phyloP scores from a whole-genome alignment of 352 stramenopile species.

The Phytophthora syringae region DNA sequence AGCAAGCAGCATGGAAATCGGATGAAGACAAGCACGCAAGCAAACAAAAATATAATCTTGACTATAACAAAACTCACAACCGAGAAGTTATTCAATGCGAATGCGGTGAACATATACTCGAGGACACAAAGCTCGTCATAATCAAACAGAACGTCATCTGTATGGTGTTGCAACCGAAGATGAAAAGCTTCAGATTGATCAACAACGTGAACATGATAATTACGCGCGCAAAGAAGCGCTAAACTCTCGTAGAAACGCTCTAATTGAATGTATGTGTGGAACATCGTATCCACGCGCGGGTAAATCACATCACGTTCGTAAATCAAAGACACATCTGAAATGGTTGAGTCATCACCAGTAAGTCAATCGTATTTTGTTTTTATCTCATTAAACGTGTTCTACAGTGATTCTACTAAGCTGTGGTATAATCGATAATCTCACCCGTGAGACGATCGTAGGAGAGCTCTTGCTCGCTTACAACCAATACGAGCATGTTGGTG shows the following conservation, averaged over 20 bases:
- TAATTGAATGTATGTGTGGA: slow-evolving; percentile 14
- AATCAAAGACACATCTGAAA: slow-evolving; percentile 8
- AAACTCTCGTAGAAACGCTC: slow-evolving; percentile 7
- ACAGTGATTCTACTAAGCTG: too few relatives aligned
- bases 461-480: too few relatives aligned
- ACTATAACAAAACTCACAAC: neutral
- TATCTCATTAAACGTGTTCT: neutral
- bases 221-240: slow-evolving; percentile 6
- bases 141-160: slow-evolving; percentile 20
- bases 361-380: slow-evolving; percentile 17
- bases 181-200: slow-evolving; percentile 10
- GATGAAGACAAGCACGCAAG: neutral
- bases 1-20: slow-evolving; percentile 6
- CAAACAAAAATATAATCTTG: slow-evolving; percentile 5
- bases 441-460: too few relatives aligned
- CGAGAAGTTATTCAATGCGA: slow-evolving; percentile 12
- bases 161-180: slow-evolving; percentile 22
- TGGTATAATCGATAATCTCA: too few relatives aligned
- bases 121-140: slow-evolving; percentile 21
- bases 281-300: neutral
- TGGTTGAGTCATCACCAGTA: slow-evolving; percentile 13
- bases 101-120: slow-evolving; percentile 27
- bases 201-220: slow-evolving; percentile 12
- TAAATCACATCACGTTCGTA: slow-evolving; percentile 14
- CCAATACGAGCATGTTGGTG: too few relatives aligned